A percentile compares a stretch with the other conserved stretches of the same genome.
These are phyloP conservation scores for Psilocybe cyanescens DNA, from an alignment of 768 basidiomycete species.

Conservation along the genomic window DNA sequence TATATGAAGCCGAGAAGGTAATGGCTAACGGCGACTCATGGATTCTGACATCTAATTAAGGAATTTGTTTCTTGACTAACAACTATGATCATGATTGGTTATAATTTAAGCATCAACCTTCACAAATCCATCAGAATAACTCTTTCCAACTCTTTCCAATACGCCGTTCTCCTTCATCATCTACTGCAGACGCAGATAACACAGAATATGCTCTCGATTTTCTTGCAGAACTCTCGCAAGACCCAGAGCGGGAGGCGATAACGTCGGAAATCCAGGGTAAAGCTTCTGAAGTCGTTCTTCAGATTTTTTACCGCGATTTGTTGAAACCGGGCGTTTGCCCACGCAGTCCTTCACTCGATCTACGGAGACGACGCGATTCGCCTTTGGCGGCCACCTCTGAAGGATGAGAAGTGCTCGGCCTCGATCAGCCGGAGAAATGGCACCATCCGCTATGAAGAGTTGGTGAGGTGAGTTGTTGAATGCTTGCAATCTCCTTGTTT, in stretches of 20 bases:
- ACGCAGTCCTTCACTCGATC: constrained; percentile 76
- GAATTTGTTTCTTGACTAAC: constrained; percentile 6
- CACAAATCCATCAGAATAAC: constrained; percentile 26
- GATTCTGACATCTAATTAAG: not conserved
- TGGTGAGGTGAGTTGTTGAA: constrained; percentile 55
- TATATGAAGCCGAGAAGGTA: not conserved
- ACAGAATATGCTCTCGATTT: constrained; percentile 32
- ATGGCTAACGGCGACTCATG: not conserved
- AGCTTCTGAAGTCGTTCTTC: constrained; percentile 1
- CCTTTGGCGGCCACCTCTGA: constrained; percentile 52
- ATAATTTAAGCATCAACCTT: constrained; percentile 6
- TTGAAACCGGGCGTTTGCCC: not conserved
- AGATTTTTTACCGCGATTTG: not conserved
- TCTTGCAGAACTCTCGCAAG: constrained; percentile 35
- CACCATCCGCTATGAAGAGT: constrained; percentile 66
- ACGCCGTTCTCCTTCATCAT: constrained; percentile 29
- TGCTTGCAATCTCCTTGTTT: too few relatives aligned
- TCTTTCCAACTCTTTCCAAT: constrained; percentile 10
- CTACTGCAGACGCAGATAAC: constrained; percentile 20
- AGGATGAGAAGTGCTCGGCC: constrained; percentile 20
- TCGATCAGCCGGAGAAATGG: constrained; percentile 25
- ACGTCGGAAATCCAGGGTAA: constrained; percentile 53
- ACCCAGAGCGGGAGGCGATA: constrained; percentile 42
- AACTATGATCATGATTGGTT: constrained; percentile 7
- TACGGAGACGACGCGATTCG: constrained; percentile 72